Evolutionary conservation across 768 basidiomycete species (phyloP), one percentile per base, ranked within the genome.

Genomic region (Tylopilus felleus): DNA sequence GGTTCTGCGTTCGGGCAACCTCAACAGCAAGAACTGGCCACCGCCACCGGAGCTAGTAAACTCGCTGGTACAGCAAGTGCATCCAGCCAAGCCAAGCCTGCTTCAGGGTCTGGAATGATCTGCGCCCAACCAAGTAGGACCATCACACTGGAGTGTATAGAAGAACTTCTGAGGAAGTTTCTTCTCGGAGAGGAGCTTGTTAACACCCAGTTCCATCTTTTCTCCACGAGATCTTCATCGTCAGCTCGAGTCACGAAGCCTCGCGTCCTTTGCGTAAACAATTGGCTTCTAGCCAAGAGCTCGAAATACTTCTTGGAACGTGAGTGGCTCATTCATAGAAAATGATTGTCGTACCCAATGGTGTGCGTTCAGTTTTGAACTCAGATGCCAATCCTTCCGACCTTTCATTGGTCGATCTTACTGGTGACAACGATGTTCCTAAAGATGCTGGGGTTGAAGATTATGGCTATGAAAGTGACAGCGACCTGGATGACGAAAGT

Each of bases 121-220:
- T 27, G 3, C 25, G 25, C 4, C 25, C 25, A 27, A 27, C 25
- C 25, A 27, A 27, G 25, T 27, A 27, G 25, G n/a, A n/a, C n/a
- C n/a, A n/a, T n/a, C n/a, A n/a, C n/a, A 33, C 16, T 16, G 35
- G 58, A 57, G 16, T 47, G 53, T 13, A 52, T 59, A 2, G 57
- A 66, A 23, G 66, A 56, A 19, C 58, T 68, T 33, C 17, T 70
- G 17, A 55, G 61, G 28, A 60, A 61, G 22, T 39, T 16, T 36
- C 35, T 36, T 16, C 7, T 36, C 25, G 25, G 25, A 17, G 35
- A 36, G n/a, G 27, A 44, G n/a, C 17, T 21, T 9, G 27, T 40
- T n/a, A 21, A 49, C n/a, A 29, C 38, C 5, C 48, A 70, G 27
- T 69, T 73, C n/a, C 67, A 73, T 43, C 43, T 65, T 9, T 73